Evolutionary conservation across 148 eudicot species (phyloP), one percentile per base, ranked within the genome.

Genomic region (Camellia granthamiana): DNA sequence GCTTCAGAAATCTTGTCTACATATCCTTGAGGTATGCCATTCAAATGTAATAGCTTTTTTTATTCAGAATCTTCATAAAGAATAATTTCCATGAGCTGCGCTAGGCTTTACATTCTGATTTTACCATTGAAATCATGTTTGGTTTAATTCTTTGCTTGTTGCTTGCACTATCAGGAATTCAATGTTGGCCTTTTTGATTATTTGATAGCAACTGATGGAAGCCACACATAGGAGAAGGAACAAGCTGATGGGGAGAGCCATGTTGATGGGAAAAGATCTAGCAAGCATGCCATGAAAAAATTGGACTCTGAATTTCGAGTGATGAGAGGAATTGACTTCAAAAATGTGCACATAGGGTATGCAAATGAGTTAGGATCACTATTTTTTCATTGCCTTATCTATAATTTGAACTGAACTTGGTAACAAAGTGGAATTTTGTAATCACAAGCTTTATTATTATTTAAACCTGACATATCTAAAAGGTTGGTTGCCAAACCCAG

Each of bases 101-200:
- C 56, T 46, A 21, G 74, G 55, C 19, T 64, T 0, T 54, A 10
- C 43, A 1, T 51, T 62, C 19, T 62, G 43, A 46, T 58, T 41
- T 46, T 75, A 59, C 23, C 13, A 7, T 61, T 19, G 14, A 63
- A 47, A 12, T 18, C 47, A 42, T 21, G 38, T 47, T 63, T 7
- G 18, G 65, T 54, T 74, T 72, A 23, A 78, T 76, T 76, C 11
- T 60, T 60, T 30, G 42, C 68, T 60, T 21, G 62, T 59, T 77
- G 3, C 76, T 75, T 70, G 23, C 55, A 74, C 72, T 13, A 15
- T 44, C 86, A 97, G 99, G 95, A 79, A 88, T 97, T 92, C 86
- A 94, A 92, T 88, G 98, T 97, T 16, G 98, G 98, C 54, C 92
- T 94, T 75, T 97, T 92, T 85, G 98, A 97, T 83, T 92, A 94